Evolutionary conservation across 2,329 filamentous ascomycete genomes (phyloP).

Genomic region (Fusarium buharicum): DNA sequence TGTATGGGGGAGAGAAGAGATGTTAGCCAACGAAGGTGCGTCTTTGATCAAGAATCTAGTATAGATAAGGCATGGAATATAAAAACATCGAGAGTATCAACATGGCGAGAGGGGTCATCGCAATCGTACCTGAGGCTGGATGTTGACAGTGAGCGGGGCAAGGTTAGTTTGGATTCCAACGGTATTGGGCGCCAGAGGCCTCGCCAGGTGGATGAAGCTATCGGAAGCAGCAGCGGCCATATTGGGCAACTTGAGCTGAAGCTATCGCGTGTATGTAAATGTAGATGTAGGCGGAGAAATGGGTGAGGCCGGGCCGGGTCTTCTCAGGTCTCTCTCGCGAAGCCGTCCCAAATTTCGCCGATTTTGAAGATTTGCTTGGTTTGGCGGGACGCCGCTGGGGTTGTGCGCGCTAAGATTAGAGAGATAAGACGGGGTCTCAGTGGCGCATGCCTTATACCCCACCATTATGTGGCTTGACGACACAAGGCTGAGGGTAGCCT

Average conservation of each 20-base stretch:
- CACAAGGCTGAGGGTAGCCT: slow-evolving; percentile 52
- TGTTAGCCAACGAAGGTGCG: slow-evolving; percentile 18
- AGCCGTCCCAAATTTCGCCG: slow-evolving; percentile 53
- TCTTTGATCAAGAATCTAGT: not conserved
- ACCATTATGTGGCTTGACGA: slow-evolving; percentile 49
- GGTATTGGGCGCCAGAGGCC: slow-evolving; percentile 85
- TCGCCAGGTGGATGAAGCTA: slow-evolving; percentile 92
- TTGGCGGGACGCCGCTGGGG: slow-evolving; percentile 56
- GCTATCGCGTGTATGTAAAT: slow-evolving; percentile 31
- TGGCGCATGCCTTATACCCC: slow-evolving; percentile 48
- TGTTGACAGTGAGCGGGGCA: slow-evolving; percentile 90
- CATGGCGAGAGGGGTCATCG: slow-evolving; percentile 27
- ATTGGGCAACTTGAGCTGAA: slow-evolving; percentile 58
- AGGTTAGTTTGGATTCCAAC: slow-evolving; percentile 85
- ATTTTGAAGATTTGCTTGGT: slow-evolving; percentile 57
- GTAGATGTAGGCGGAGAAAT: slow-evolving; percentile 34
- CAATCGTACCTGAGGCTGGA: slow-evolving; percentile 87
- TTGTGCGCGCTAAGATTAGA: slow-evolving; percentile 64
- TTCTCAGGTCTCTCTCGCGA: slow-evolving; percentile 45
- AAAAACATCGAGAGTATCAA: slow-evolving; percentile 4
- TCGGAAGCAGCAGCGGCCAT: slow-evolving; percentile 83
- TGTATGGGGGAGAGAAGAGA: slow-evolving; percentile 45
- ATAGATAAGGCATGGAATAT: not conserved
- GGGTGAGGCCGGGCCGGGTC: slow-evolving; percentile 36
- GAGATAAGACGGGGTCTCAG: slow-evolving; percentile 50